Evolutionary conservation across 768 basidiomycete species (phyloP).

Genomic region (Russula sp.): DNA sequence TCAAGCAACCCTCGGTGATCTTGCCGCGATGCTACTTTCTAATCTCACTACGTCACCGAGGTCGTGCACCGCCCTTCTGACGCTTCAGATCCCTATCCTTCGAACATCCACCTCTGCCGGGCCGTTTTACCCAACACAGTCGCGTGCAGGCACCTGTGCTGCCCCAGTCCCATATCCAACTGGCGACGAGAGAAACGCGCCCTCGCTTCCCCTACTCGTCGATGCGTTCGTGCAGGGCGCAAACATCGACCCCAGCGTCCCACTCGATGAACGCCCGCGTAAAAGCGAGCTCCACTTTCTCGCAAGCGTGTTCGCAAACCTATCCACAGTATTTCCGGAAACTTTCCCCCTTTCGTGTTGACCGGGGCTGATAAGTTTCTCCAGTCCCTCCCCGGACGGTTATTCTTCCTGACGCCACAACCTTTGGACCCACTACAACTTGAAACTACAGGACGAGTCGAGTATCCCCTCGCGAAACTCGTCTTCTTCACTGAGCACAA

Average conservation of each 20-base stretch:
- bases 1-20: conserved; percentile 85
- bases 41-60: conserved; percentile 77
- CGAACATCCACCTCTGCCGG: conserved; percentile 43
- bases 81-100: conserved; percentile 60
- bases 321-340: conserved; percentile 56
- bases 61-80: conserved; percentile 58
- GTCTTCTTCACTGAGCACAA: conserved; percentile 86
- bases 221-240: conserved; percentile 85
- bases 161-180: conserved; percentile 67
- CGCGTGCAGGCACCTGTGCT: conserved; percentile 73
- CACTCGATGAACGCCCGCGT: conserved; percentile 44
- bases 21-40: conserved; percentile 96
- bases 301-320: conserved; percentile 90
- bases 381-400: conserved; percentile 71
- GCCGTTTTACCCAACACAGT: conserved; percentile 65
- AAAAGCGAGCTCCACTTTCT: conserved; percentile 89
- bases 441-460: conserved; percentile 41
- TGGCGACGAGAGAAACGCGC: conserved; percentile 45
- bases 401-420: conserved; percentile 70
- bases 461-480: conserved; percentile 80
- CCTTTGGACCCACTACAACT: conserved; percentile 44
- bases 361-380: not conserved
- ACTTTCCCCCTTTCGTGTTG: too few species aligned
- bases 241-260: conserved; percentile 43
- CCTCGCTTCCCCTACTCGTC: conserved; percentile 74